Conservation (phyloP, 441 rosid genomes). For the Euphorbia celastroides region DNA sequence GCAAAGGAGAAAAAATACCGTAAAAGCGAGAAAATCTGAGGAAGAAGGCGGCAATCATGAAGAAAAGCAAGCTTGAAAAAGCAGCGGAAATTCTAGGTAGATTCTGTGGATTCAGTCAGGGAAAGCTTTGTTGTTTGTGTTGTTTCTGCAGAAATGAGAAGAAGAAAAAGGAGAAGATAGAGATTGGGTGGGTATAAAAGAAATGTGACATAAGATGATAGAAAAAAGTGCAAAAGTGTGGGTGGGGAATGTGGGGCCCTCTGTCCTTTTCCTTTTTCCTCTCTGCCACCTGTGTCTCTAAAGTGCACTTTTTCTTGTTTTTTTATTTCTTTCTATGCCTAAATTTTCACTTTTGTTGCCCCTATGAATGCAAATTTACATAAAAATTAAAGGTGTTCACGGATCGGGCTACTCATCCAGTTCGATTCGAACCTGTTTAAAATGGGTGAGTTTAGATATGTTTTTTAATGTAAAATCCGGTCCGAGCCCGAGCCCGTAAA, state of each 20-base stretch:
- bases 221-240: conserved; percentile 57
- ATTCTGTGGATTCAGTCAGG: no score
- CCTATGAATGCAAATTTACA: no score
- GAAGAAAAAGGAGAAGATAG: no score
- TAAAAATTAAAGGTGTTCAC: no score
- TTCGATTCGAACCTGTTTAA: no score
- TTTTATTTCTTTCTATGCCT: background rate
- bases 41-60: conserved; percentile 9
- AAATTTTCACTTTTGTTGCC: no score
- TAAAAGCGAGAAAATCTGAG: conserved; percentile 1
- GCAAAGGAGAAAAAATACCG: conserved; percentile 11
- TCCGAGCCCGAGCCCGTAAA: no score
- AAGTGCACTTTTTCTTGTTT: background rate
- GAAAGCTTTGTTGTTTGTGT: background rate
- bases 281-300: background rate
- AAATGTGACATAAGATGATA: no score
- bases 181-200: conserved; percentile 42
- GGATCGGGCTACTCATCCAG: no score
- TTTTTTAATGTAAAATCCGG: no score
- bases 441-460: no score
- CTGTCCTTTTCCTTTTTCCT: conserved; percentile 33
- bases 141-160: background rate
- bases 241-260: conserved; percentile 36
- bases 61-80: background rate
- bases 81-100: no score